These are phyloP conservation scores for Salicornia ramosissima DNA, from an alignment of 148 eudicot genomes.

Conservation along the genomic window DNA sequence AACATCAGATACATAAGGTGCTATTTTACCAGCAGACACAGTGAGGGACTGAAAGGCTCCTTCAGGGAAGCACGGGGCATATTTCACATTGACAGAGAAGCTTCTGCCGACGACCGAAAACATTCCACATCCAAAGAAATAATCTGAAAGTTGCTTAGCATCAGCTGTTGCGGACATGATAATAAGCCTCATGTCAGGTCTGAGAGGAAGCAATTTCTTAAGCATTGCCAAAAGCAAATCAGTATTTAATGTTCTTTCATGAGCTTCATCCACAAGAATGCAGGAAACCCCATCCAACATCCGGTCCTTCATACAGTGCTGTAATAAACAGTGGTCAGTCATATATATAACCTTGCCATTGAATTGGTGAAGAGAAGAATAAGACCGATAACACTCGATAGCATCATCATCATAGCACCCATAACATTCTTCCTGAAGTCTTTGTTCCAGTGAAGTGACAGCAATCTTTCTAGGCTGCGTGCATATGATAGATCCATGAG, in stretches of 20 bases:
- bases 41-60: slow-evolving; percentile 23
- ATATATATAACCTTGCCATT: slow-evolving; percentile 49
- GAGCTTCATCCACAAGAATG: slow-evolving; percentile 91
- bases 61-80: slow-evolving; percentile 48
- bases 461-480: slow-evolving; percentile 98
- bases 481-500: slow-evolving; percentile 54
- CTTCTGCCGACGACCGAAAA: slow-evolving; percentile 70
- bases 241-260: slow-evolving; percentile 89
- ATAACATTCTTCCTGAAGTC: slow-evolving; percentile 71
- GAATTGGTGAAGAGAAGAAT: slow-evolving; percentile 42
- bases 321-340: slow-evolving; percentile 94
- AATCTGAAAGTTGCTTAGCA: slow-evolving; percentile 69
- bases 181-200: slow-evolving; percentile 73
- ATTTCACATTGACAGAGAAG: slow-evolving; percentile 74
- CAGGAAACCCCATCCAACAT: slow-evolving; percentile 64
- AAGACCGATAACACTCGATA: slow-evolving; percentile 41
- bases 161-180: slow-evolving; percentile 98
- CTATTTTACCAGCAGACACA: slow-evolving; percentile 28
- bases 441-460: slow-evolving; percentile 62
- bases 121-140: slow-evolving; percentile 68
- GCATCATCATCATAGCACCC: slow-evolving; percentile 52
- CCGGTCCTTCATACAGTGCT: slow-evolving; percentile 69
- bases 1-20: slow-evolving; percentile 54
- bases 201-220: slow-evolving; percentile 55
- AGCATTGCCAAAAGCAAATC: slow-evolving; percentile 83